A percentile compares a stretch with the other conserved stretches of the same genome.
phyloP scores from a whole-genome alignment of 345 rosid species.

The Fremontodendron californicum region DNA sequence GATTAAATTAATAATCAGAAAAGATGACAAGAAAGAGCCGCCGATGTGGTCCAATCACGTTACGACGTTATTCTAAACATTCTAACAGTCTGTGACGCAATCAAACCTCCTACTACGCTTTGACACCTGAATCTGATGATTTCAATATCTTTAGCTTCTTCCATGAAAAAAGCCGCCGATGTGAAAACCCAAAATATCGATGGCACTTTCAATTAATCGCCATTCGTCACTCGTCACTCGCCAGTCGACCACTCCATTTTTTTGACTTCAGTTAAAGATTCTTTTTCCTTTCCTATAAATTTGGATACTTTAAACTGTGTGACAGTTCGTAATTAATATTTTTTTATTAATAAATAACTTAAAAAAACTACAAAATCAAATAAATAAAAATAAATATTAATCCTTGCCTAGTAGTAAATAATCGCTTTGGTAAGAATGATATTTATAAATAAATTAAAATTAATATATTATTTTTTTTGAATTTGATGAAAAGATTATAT shows the following conservation, averaged over 20 bases:
- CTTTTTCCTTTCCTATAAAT: not conserved
- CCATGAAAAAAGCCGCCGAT: conserved; percentile 22
- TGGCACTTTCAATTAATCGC: conserved; percentile 17
- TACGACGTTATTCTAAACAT: not conserved
- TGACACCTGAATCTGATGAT: not conserved
- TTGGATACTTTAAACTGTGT: no score
- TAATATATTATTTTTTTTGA: no score
- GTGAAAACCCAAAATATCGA: not conserved
- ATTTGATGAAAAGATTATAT: no score
- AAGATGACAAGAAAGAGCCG: not conserved
- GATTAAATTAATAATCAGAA: no score
- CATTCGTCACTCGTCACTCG: not conserved
- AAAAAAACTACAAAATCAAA: no score
- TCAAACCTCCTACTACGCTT: not conserved
- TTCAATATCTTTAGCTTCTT: not conserved
- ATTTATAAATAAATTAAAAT: no score
- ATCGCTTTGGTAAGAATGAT: no score
- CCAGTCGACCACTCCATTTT: not conserved
- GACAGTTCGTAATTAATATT: no score
- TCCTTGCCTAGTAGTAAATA: no score
- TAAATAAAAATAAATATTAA: no score
- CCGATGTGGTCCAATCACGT: not conserved
- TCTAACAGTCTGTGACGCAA: not conserved
- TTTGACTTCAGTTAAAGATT: not conserved
- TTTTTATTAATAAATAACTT: no score